Evolutionary conservation across 2,329 filamentous ascomycete species (phyloP).

Genomic region (Diaporthe velutina): DNA sequence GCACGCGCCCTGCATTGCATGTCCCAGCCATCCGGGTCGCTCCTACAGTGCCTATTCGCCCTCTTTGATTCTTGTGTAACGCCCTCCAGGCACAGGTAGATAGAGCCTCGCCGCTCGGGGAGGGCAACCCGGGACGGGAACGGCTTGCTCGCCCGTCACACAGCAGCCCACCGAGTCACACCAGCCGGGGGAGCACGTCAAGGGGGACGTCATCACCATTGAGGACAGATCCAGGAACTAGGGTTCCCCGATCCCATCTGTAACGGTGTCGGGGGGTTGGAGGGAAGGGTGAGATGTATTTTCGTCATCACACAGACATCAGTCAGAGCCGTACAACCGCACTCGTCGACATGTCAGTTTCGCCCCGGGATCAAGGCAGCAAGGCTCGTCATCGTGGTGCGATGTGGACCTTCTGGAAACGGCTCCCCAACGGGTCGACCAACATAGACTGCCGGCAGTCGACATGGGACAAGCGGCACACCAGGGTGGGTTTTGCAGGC

Average conservation of each 20-base stretch:
- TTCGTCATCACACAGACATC: background rate
- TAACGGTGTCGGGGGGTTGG: background rate
- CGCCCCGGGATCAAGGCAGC: background rate
- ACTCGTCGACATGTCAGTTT: background rate
- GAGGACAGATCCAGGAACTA: background rate
- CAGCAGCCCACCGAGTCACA: constrained; percentile 1
- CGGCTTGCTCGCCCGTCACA: constrained; percentile 16
- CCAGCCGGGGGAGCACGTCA: background rate
- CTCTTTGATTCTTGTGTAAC: background rate
- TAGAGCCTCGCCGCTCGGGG: background rate
- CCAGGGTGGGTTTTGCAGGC: background rate
- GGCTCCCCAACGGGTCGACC: background rate
- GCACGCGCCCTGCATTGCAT: constrained; percentile 11
- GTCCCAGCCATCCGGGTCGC: constrained; percentile 14
- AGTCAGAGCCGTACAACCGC: background rate
- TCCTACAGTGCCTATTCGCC: background rate
- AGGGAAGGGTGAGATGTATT: background rate
- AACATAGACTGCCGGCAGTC: constrained; percentile 9
- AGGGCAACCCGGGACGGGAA: background rate
- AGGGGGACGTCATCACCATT: constrained; percentile 11
- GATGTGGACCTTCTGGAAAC: constrained; percentile 2
- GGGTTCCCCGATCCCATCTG: background rate
- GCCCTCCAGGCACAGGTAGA: background rate
- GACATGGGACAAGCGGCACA: background rate
- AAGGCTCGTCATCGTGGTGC: constrained; percentile 5